Percentiles rank a stretch among this genome's conserved stretches.
These are phyloP conservation scores for Psilocybe subaeruginosa DNA, from an alignment of 768 basidiomycete genomes.

Conservation along the genomic window DNA sequence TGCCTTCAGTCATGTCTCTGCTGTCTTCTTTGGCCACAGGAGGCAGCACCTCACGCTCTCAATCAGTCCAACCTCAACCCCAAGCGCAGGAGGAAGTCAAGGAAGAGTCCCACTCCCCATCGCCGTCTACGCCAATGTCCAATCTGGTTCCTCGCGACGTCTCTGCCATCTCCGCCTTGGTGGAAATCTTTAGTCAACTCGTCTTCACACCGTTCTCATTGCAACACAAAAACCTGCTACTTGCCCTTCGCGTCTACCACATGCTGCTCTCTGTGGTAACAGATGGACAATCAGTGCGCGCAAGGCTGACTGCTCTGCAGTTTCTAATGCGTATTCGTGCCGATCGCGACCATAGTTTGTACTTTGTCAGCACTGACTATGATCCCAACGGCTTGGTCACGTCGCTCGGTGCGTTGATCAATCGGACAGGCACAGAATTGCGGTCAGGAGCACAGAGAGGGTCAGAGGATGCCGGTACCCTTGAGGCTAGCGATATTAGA, in stretches of 20 bases:
- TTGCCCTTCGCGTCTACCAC: constrained; percentile 58
- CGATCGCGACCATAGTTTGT: constrained; percentile 88
- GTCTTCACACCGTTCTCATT: constrained; percentile 68
- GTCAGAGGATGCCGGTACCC: constrained; percentile 15
- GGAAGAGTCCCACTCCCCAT: constrained; percentile 27
- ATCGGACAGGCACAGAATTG: constrained; percentile 41
- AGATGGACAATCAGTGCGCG: constrained; percentile 53
- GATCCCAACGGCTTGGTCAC: constrained; percentile 61
- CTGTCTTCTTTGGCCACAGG: constrained; percentile 60
- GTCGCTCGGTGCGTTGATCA: constrained; percentile 66
- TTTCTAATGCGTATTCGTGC: constrained; percentile 89
- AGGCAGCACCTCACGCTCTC: constrained; percentile 56
- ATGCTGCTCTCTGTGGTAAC: constrained; percentile 51
- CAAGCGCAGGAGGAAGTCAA: constrained; percentile 36
- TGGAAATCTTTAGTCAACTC: constrained; percentile 70
- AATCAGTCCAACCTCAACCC: constrained; percentile 50
- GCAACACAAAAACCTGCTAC: constrained; percentile 43
- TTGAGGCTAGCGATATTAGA: constrained; percentile 35
- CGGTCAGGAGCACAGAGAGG: constrained; percentile 15
- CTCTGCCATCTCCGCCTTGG: constrained; percentile 63
- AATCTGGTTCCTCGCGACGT: constrained; percentile 46
- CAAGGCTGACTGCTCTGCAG: constrained; percentile 75
- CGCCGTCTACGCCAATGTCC: background rate
- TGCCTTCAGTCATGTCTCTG: constrained; percentile 67
- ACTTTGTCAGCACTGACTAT: constrained; percentile 55